phyloP scores from a whole-genome alignment of 768 basidiomycete species.

The Sporobolomyces phaffii region DNA sequence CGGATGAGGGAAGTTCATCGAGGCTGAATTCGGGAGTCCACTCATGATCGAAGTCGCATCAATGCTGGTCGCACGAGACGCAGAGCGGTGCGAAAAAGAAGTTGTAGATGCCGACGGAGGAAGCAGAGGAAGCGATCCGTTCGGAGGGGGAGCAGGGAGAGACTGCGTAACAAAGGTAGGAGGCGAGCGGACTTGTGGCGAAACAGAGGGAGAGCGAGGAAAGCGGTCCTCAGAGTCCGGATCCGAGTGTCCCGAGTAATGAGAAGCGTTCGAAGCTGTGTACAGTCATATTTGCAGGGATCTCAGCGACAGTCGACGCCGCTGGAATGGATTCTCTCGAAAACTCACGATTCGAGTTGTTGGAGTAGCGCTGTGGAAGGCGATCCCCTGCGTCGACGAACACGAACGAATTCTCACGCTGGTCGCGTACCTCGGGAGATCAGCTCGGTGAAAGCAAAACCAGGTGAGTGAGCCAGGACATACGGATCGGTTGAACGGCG shows the following conservation, averaged over 20 bases:
- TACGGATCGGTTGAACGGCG: background rate
- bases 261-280: background rate
- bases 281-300: too few relatives aligned
- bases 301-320: too few relatives aligned
- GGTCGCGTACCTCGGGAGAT: too few relatives aligned
- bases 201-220: background rate
- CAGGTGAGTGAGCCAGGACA: background rate
- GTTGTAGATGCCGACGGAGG: background rate
- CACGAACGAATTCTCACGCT: slow-evolving; percentile 11
- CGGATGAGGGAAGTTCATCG: slow-evolving; percentile 11
- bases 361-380: background rate
- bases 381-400: background rate
- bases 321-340: background rate
- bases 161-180: background rate
- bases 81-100: background rate
- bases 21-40: background rate
- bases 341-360: slow-evolving; percentile 3
- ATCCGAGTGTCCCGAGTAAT: background rate
- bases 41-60: background rate
- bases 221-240: background rate
- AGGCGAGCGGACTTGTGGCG: background rate
- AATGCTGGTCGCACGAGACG: background rate
- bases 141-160: background rate
- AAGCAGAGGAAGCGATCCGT: background rate
- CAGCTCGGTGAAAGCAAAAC: background rate